Conservation (phyloP, 495 filamentous ascomycete species). For the Podospora pseudopauciseta region DNA sequence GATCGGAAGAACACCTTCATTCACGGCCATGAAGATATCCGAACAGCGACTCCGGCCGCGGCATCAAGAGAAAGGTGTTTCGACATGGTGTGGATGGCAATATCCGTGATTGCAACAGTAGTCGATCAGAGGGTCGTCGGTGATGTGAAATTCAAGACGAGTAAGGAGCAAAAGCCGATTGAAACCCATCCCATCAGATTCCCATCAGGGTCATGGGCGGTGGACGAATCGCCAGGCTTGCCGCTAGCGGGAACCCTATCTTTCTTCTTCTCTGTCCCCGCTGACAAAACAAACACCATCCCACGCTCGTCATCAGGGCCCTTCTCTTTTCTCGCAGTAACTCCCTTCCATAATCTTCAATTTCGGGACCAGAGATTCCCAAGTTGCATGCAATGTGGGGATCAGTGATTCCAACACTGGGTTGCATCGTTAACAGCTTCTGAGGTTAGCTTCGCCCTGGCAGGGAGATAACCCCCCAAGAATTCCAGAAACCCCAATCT, state of each 20-base stretch:
- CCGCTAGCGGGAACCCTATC: not conserved
- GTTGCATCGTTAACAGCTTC: not conserved
- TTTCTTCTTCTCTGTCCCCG: not conserved
- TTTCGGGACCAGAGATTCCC: conserved; percentile 1
- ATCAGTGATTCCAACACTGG: not conserved
- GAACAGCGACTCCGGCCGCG: conserved; percentile 1
- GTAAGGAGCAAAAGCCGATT: not conserved
- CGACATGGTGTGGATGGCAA: conserved; percentile 1
- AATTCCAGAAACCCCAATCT: not conserved
- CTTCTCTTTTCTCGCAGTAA: not conserved
- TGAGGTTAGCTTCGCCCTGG: not conserved
- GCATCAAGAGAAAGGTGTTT: not conserved
- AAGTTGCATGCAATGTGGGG: conserved; percentile 3
- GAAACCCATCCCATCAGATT: conserved; percentile 1
- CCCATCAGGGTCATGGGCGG: not conserved
- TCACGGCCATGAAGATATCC: conserved; percentile 4
- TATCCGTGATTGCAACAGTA: not conserved
- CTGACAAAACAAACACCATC: not conserved
- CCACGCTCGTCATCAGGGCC: not conserved
- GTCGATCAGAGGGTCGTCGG: not conserved
- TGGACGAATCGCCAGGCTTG: not conserved
- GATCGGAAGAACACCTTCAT: not conserved
- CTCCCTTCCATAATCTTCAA: conserved; percentile 3
- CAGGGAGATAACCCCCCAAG: not conserved
- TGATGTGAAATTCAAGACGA: not conserved